Evolutionary conservation across 139 green algal genomes (phyloP), one percentile per base, ranked within the genome.

Genomic region (Parachlorella kessleri): DNA sequence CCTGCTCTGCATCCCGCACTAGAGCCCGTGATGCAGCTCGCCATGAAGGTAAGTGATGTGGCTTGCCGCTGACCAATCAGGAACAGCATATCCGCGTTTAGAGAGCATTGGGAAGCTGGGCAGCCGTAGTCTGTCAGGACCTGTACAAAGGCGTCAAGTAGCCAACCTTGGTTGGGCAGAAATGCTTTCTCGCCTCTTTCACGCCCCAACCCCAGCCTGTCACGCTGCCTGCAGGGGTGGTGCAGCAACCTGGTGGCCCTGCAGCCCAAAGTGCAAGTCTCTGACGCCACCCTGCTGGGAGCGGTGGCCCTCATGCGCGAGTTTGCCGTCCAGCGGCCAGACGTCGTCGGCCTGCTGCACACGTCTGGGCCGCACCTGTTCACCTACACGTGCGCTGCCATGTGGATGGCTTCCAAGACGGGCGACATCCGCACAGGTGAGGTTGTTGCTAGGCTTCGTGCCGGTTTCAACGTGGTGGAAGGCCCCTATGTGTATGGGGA

Each of bases 321-420:
- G 65, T 33, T 80, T 26, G 33, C 65, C 3, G 33, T 33, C 3
- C 26, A 30, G 0, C 66, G 75, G 10, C 74, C 64, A 10, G 42
- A 72, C 33, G 63, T 74, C n/a, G 41, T 32, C 4, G 26, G 36
- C 21, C 39, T 24, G 5, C 32, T 80, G 37, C 30, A 73, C 41
- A 33, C 75, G 24, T 66, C 75, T 3, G 30, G 26, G 10, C 75
- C 75, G 1, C 64, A 73, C 41, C 32, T 80, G 3, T 80, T 53
- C 33, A 55, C 75, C 14, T 80, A 80, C 65, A 30, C 24, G 33
- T 18, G n/a, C 66, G 65, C 75, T 73, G 75, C 75, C 8, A 42
- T 80, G 14, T 80, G 75, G 75, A 23, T 68, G 75, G 42, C 32
- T 7, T 65, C 75, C 41, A 80, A 80, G 75, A 42, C 73, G 32